Conservation (phyloP, 805 yeast species). For the Hanseniaspora hatyaiensis region DNA sequence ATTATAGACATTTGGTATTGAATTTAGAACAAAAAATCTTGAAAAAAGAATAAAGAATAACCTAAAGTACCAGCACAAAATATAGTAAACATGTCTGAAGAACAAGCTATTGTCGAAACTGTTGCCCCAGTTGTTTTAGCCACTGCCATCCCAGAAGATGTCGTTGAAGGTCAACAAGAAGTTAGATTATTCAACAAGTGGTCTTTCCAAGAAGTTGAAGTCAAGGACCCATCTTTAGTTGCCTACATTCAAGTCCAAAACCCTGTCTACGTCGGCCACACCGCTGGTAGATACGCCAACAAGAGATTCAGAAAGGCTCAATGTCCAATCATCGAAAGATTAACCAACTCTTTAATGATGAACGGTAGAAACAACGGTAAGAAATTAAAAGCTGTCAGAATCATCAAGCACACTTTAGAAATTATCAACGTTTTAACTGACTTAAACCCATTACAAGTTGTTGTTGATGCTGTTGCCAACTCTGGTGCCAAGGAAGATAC, state of each 20-base stretch:
- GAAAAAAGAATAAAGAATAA: background rate
- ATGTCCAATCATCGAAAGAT: slow-evolving; percentile 98
- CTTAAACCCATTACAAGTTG: slow-evolving; percentile 98
- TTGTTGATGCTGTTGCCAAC: slow-evolving; percentile 98
- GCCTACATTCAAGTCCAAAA: slow-evolving; percentile 97
- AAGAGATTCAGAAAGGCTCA: slow-evolving; percentile 99
- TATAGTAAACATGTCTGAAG: slow-evolving; percentile 65
- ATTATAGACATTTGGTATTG: too few species aligned
- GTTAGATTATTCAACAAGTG: slow-evolving; percentile 99
- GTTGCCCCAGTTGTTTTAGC: slow-evolving; percentile 64
- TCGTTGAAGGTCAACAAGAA: slow-evolving; percentile 90
- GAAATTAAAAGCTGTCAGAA: slow-evolving; percentile 99
- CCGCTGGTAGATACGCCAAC: slow-evolving; percentile 98
- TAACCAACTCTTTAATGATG: slow-evolving; percentile 99
- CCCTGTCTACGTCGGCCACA: slow-evolving; percentile 96
- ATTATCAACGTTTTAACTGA: slow-evolving; percentile 94
- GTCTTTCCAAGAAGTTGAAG: slow-evolving; percentile 95
- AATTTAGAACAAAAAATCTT: background rate
- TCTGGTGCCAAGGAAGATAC: slow-evolving; percentile 99
- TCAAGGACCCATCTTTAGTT: slow-evolving; percentile 93
- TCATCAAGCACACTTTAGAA: slow-evolving; percentile 97
- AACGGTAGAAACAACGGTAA: slow-evolving; percentile 99
- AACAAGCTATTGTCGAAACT: slow-evolving; percentile 57
- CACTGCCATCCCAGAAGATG: slow-evolving; percentile 92
- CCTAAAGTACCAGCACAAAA: slow-evolving; percentile 14